Conservation (phyloP, 495 filamentous ascomycete genomes). For the Chaetomidium leptoderma region DNA sequence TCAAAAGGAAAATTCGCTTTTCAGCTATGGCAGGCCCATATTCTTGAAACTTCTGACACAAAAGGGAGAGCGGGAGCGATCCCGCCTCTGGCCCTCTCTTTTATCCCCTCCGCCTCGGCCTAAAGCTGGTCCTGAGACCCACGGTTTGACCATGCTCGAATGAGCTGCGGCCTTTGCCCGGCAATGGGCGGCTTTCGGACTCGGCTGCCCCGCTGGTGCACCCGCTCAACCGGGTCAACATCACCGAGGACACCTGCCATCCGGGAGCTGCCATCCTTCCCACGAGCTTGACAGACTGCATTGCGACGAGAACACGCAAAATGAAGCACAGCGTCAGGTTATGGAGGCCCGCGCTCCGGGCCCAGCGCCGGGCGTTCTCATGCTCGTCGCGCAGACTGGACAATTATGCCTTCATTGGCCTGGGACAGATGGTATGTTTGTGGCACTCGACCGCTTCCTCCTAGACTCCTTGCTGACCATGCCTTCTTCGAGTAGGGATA, state of each 20-base stretch:
- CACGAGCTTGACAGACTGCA: background rate
- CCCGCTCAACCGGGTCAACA: conserved; percentile 16
- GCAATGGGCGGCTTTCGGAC: conserved; percentile 37
- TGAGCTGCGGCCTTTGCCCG: conserved; percentile 20
- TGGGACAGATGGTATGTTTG: conserved; percentile 76
- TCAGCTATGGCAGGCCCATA: conserved; percentile 1
- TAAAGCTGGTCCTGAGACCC: conserved; percentile 16
- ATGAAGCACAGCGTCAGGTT: conserved; percentile 35
- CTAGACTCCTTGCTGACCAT: conserved; percentile 5
- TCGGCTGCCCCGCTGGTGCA: conserved; percentile 10
- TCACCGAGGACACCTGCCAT: background rate
- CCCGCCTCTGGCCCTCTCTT: conserved; percentile 2
- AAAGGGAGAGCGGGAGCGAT: conserved; percentile 4
- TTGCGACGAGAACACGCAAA: conserved; percentile 8
- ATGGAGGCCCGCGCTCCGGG: conserved; percentile 26
- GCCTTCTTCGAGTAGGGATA: conserved; percentile 50
- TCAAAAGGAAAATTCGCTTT: background rate
- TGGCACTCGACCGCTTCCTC: background rate
- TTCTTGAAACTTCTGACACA: background rate
- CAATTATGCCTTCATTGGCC: conserved; percentile 78
- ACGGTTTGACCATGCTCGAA: conserved; percentile 12
- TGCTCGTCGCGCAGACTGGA: conserved; percentile 51
- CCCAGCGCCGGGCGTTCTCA: conserved; percentile 52
- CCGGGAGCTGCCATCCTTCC: background rate
- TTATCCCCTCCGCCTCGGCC: conserved; percentile 1